Conservation (phyloP, 2,329 filamentous ascomycete species). For the Tolypocladium inflatum region DNA sequence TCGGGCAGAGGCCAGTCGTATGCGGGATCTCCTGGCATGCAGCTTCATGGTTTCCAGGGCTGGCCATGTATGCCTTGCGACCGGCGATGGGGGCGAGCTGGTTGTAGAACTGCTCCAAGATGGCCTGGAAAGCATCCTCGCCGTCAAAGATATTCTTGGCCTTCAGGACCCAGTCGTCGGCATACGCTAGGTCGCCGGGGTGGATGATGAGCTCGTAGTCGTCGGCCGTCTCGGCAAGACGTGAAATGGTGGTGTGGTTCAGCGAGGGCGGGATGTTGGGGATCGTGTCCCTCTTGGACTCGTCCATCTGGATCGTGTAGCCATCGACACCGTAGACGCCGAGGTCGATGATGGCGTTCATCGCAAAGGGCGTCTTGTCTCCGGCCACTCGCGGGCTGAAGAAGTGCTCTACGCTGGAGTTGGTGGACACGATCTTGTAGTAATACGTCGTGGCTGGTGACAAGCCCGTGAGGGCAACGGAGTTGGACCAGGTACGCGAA, state of each 20-base stretch:
- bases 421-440: constrained; percentile 48
- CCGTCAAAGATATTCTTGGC: constrained; percentile 36
- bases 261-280: constrained; percentile 39
- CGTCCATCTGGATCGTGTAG: constrained; percentile 24
- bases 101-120: constrained; percentile 44
- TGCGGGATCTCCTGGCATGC: constrained; percentile 34
- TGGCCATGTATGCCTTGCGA: constrained; percentile 38
- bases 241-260: constrained; percentile 49
- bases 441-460: constrained; percentile 47
- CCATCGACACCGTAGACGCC: constrained; percentile 31
- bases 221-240: constrained; percentile 39
- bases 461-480: constrained; percentile 34
- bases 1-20: constrained; percentile 29
- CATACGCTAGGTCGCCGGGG: constrained; percentile 47
- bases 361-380: constrained; percentile 44
- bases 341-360: constrained; percentile 39
- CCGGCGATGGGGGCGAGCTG: constrained; percentile 31
- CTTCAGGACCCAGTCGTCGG: constrained; percentile 45
- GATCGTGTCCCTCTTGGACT: constrained; percentile 36
- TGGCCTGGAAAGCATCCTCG: constrained; percentile 43
- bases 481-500: constrained; percentile 44
- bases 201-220: constrained; percentile 47
- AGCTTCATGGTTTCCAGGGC: constrained; percentile 48
- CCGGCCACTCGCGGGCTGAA: constrained; percentile 42
- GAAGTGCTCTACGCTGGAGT: constrained; percentile 44